A percentile compares a stretch with the other conserved stretches of the same genome.
Conservation (phyloP, 495 filamentous ascomycete species). For the Recurvomyces mirabilis region DNA sequence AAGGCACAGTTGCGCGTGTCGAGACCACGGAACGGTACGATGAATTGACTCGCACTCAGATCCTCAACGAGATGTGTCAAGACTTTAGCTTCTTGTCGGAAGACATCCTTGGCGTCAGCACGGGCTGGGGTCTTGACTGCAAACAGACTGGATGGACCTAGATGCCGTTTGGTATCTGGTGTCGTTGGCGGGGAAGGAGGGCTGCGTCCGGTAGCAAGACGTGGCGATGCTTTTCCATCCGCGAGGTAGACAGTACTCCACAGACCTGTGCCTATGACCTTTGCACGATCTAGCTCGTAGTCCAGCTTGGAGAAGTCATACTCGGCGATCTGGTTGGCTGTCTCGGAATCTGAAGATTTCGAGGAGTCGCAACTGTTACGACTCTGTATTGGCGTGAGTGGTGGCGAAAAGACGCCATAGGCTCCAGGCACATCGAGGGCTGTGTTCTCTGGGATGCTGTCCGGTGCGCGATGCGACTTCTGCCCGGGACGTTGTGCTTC, state of each 20-base stretch:
- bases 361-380: neutral
- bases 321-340: neutral
- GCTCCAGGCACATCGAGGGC: neutral
- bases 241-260: slow-evolving; percentile 54
- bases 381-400: neutral
- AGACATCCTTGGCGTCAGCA: slow-evolving; percentile 38
- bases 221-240: slow-evolving; percentile 6
- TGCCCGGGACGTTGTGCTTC: neutral
- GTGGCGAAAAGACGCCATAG: neutral
- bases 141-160: slow-evolving; percentile 27
- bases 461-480: neutral
- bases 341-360: neutral
- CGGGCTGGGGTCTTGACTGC: slow-evolving; percentile 47
- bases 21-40: slow-evolving; percentile 48
- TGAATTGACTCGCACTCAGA: slow-evolving; percentile 29
- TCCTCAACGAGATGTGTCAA: slow-evolving; percentile 39
- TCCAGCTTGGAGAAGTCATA: slow-evolving; percentile 22
- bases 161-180: slow-evolving; percentile 23
- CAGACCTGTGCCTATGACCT: slow-evolving; percentile 39
- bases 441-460: neutral
- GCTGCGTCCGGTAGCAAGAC: neutral
- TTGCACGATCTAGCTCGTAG: slow-evolving; percentile 26
- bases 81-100: slow-evolving; percentile 42
- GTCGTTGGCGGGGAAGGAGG: slow-evolving; percentile 39
- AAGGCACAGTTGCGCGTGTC: slow-evolving; percentile 39